Conservation (phyloP, 1,284 basidiomycete genomes). For the Gymnopus androsaceus region DNA sequence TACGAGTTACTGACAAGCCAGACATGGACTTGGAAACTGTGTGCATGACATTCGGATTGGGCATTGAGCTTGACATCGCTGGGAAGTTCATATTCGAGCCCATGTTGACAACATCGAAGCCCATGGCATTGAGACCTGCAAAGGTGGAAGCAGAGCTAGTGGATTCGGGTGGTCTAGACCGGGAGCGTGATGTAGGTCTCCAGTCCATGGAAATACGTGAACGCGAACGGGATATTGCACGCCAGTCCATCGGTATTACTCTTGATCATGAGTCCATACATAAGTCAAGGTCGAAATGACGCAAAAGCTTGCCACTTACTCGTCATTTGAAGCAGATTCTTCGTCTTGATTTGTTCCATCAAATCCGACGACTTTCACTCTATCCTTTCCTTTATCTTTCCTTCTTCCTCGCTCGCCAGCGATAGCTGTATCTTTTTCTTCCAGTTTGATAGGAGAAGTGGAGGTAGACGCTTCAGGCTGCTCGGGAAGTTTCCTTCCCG, state of each 20-base stretch:
- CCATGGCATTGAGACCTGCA: conserved; percentile 43
- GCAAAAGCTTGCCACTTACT: conserved; percentile 61
- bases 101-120: conserved; percentile 43
- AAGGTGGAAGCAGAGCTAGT: conserved; percentile 36
- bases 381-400: conserved; percentile 75
- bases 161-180: conserved; percentile 63
- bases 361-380: conserved; percentile 76
- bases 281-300: conserved; percentile 5
- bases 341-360: conserved; percentile 74
- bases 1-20: conserved; percentile 46
- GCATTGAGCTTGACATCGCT: conserved; percentile 9
- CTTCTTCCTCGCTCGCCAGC: conserved; percentile 61
- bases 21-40: conserved; percentile 49
- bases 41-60: conserved; percentile 39
- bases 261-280: conserved; percentile 34
- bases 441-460: neutral
- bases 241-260: conserved; percentile 86
- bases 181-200: conserved; percentile 72
- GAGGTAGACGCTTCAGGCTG: neutral
- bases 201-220: conserved; percentile 90
- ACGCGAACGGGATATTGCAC: conserved; percentile 87
- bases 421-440: neutral
- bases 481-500: neutral
- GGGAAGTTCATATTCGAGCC: conserved; percentile 8
- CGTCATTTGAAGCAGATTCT: conserved; percentile 53